phyloP scores from a whole-genome alignment of 2,329 filamentous ascomycete genomes.

The Teratosphaeria destructans region DNA sequence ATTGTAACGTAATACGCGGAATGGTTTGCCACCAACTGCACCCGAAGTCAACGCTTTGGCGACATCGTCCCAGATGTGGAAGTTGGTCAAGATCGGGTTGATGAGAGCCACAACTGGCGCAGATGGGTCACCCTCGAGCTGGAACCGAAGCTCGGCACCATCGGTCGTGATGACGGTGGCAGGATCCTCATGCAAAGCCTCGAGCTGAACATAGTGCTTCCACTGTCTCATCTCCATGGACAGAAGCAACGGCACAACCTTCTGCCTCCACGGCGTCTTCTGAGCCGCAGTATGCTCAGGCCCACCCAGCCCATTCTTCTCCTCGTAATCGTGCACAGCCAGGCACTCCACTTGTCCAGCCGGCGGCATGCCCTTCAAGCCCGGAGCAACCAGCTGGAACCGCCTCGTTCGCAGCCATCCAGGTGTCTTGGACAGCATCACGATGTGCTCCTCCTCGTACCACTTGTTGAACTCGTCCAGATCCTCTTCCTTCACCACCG shows the following conservation, averaged over 20 bases:
- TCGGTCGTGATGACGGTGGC: conserved; percentile 62
- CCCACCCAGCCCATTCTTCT: conserved; percentile 55
- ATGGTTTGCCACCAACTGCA: conserved; percentile 45
- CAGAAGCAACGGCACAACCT: conserved; percentile 51
- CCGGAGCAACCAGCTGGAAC: conserved; percentile 57
- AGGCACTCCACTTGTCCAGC: conserved; percentile 48
- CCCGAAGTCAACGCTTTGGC: conserved; percentile 49
- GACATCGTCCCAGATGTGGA: conserved; percentile 72
- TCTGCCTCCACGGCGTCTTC: conserved; percentile 50
- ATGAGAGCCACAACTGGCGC: conserved; percentile 65
- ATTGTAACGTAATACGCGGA: conserved; percentile 68
- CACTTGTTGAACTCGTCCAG: conserved; percentile 57
- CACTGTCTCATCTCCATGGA: conserved; percentile 50
- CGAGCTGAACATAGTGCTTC: conserved; percentile 69
- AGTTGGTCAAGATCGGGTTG: conserved; percentile 71
- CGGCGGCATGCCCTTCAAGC: conserved; percentile 33
- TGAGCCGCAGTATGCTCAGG: conserved; percentile 53
- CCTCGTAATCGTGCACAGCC: conserved; percentile 61
- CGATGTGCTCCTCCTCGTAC: conserved; percentile 65
- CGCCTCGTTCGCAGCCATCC: conserved; percentile 69
- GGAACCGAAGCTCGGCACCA: conserved; percentile 59
- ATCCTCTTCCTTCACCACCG: conserved; percentile 35
- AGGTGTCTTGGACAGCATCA: conserved; percentile 60
- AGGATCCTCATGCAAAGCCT: conserved; percentile 47
- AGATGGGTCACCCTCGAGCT: conserved; percentile 60